Conservation (phyloP, 2,329 filamentous ascomycete species). For the Cercospora sojina region DNA sequence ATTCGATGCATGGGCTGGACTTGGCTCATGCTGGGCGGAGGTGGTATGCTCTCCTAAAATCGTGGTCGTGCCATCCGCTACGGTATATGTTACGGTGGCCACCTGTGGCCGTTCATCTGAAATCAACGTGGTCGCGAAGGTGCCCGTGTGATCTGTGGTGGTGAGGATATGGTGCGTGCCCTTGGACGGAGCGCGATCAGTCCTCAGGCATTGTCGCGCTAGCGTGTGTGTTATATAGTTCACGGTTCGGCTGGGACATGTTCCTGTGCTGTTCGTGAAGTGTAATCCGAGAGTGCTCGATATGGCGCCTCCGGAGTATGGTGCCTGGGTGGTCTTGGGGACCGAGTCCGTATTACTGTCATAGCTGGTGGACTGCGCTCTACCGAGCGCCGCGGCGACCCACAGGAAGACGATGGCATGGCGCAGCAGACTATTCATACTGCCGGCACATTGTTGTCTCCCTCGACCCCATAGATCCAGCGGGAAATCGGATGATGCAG, state of each 20-base stretch:
- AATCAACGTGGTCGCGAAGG: neutral
- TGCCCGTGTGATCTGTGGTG: neutral
- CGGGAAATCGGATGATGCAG: neutral
- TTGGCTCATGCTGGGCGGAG: neutral
- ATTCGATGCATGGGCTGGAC: neutral
- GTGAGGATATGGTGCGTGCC: neutral
- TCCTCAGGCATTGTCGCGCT: constrained; percentile 71
- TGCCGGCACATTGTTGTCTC: constrained; percentile 26
- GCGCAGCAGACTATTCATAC: constrained; percentile 31
- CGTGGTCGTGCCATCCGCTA: neutral
- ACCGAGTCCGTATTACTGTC: constrained; percentile 18
- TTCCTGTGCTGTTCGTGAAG: constrained; percentile 29
- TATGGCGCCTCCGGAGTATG: constrained; percentile 2
- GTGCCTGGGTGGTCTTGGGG: constrained; percentile 13
- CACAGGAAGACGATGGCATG: constrained; percentile 25
- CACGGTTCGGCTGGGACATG: constrained; percentile 60
- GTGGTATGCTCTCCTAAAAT: neutral
- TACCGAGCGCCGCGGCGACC: constrained; percentile 21
- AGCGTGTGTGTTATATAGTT: constrained; percentile 80
- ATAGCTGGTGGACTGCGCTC: constrained; percentile 11
- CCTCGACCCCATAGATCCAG: constrained; percentile 7
- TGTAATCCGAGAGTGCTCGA: constrained; percentile 6
- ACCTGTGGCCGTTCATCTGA: neutral
- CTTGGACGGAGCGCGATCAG: constrained; percentile 51
- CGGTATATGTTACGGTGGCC: neutral